Conservation (phyloP, 495 filamentous ascomycete genomes). For the Hypomontagnella monticulosa region DNA sequence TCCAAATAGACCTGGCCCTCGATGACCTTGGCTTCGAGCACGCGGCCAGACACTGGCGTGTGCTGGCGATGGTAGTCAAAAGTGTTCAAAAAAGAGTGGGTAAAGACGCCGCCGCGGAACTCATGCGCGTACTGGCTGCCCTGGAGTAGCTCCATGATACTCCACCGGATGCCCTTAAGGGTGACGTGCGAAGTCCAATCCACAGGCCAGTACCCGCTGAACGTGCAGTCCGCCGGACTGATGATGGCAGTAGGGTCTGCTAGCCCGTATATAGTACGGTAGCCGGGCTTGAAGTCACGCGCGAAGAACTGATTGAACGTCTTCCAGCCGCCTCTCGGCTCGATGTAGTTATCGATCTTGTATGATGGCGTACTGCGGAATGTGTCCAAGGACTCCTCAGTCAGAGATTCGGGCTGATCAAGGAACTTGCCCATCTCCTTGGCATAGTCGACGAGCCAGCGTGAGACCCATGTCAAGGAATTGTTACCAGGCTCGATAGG, state of each 20-base stretch:
- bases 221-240: constrained; percentile 53
- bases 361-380: constrained; percentile 40
- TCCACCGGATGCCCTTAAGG: constrained; percentile 56
- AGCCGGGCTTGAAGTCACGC: constrained; percentile 49
- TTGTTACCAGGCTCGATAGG: constrained; percentile 30
- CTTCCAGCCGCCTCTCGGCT: constrained; percentile 42
- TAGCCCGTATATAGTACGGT: constrained; percentile 51
- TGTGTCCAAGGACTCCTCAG: constrained; percentile 32
- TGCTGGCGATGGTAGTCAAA: constrained; percentile 63
- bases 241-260: constrained; percentile 49
- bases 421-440: constrained; percentile 45
- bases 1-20: constrained; percentile 42
- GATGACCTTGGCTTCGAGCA: constrained; percentile 48
- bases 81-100: constrained; percentile 53
- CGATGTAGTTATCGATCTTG: constrained; percentile 11
- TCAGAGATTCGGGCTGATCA: constrained; percentile 42
- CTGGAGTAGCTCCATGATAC: constrained; percentile 50
- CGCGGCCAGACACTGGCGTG: constrained; percentile 52
- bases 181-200: constrained; percentile 30
- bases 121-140: constrained; percentile 42
- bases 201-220: constrained; percentile 38
- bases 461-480: constrained; percentile 40
- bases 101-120: constrained; percentile 54
- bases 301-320: constrained; percentile 60
- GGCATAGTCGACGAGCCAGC: constrained; percentile 49